Percentiles rank a stretch among this genome's conserved stretches.
Evolutionary conservation across 2,329 filamentous ascomycete species (phyloP).

Genomic region (Epichloe typhina): DNA sequence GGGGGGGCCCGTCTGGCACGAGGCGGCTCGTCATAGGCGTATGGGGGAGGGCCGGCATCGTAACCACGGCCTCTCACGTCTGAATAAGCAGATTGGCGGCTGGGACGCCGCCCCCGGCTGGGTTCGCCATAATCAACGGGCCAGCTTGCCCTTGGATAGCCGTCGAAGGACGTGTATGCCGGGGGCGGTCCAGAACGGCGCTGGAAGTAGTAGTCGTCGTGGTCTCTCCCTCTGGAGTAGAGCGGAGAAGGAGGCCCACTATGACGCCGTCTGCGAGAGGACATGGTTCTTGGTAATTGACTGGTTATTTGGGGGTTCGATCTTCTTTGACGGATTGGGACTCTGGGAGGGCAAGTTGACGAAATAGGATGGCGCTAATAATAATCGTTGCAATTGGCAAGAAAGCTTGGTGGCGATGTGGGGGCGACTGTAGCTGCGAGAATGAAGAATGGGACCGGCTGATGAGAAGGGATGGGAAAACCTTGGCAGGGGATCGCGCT

Average conservation of each 20-base stretch:
- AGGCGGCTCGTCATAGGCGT: background rate
- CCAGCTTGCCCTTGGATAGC: background rate
- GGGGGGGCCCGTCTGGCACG: background rate
- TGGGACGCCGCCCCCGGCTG: background rate
- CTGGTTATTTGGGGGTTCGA: too few relatives aligned
- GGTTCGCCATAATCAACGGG: background rate
- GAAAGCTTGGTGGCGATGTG: background rate
- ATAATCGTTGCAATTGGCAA: background rate
- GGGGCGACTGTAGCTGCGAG: background rate
- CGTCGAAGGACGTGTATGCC: background rate
- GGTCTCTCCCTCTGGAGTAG: background rate
- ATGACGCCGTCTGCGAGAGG: constrained; percentile 1
- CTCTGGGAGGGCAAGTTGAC: background rate
- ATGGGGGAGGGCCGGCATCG: background rate
- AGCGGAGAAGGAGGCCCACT: constrained; percentile 2
- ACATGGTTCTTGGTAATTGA: background rate
- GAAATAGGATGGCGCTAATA: background rate
- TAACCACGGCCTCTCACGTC: background rate
- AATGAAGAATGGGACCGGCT: background rate
- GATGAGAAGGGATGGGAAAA: background rate
- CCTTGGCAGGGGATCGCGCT: background rate
- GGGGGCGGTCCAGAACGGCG: background rate
- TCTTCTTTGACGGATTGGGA: background rate
- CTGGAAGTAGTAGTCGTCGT: background rate
- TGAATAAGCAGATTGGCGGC: background rate